phyloP scores from a whole-genome alignment of 2,329 filamentous ascomycete species.

The Rachicladosporium sp. region DNA sequence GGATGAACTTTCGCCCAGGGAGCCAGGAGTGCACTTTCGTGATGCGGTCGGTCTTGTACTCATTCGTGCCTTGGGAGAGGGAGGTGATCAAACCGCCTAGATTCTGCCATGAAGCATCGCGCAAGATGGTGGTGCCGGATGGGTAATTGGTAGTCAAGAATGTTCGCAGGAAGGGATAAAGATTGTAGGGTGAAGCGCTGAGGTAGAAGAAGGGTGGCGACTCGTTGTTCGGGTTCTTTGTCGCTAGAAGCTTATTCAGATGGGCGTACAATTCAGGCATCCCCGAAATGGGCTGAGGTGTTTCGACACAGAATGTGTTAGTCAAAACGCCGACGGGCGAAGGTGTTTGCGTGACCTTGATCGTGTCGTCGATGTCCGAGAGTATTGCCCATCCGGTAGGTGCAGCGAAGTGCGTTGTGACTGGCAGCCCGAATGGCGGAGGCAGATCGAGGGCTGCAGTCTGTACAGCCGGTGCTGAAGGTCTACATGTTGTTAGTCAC shows the following conservation, averaged over 20 bases:
- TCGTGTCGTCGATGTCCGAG: constrained; percentile 88
- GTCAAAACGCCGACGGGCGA: constrained; percentile 69
- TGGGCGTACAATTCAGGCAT: constrained; percentile 77
- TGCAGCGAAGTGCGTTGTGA: constrained; percentile 62
- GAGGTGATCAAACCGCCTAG: constrained; percentile 66
- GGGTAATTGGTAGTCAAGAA: constrained; percentile 65
- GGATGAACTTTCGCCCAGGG: constrained; percentile 65
- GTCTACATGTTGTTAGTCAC: constrained; percentile 1
- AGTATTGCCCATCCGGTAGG: constrained; percentile 75
- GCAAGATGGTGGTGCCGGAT: constrained; percentile 67
- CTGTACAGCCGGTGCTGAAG: constrained; percentile 6
- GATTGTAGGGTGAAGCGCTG: constrained; percentile 84
- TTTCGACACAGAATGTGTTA: constrained; percentile 66
- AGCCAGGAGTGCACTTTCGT: constrained; percentile 67
- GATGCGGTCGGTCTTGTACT: constrained; percentile 76
- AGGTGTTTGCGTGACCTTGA: constrained; percentile 78
- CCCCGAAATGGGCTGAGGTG: constrained; percentile 54
- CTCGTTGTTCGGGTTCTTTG: constrained; percentile 10
- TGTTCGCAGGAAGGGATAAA: constrained; percentile 71
- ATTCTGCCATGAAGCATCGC: constrained; percentile 78
- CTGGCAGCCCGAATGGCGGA: constrained; percentile 34
- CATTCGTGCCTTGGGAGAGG: constrained; percentile 66
- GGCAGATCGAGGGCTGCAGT: constrained; percentile 15
- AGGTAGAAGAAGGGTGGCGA: constrained; percentile 78
- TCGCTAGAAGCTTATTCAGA: constrained; percentile 42